Evolutionary conservation across 2,329 filamentous ascomycete species (phyloP).

Genomic region (Verticillium tricorpus): DNA sequence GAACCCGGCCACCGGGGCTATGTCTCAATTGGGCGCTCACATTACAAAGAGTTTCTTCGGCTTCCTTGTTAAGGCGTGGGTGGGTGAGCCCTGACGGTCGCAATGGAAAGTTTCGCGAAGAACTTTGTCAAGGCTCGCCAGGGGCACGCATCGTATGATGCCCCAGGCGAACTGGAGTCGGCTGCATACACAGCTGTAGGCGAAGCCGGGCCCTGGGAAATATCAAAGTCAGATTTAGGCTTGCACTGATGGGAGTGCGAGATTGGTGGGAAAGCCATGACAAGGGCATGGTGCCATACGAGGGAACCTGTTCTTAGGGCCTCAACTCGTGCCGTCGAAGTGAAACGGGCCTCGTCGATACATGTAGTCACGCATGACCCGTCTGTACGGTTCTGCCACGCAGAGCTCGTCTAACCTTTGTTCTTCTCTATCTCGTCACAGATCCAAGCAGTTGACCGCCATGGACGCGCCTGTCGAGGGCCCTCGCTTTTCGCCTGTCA

Average conservation of each 20-base stretch:
- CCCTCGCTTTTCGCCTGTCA: conserved; percentile 12
- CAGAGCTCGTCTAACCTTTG: not conserved
- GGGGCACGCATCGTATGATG: not conserved
- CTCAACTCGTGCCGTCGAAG: not conserved
- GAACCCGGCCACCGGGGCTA: not conserved
- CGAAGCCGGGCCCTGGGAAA: not conserved
- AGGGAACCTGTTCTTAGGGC: not conserved
- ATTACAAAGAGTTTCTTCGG: too few relatives aligned
- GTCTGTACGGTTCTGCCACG: not conserved
- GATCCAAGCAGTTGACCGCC: not conserved
- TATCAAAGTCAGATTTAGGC: not conserved
- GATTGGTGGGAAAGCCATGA: not conserved
- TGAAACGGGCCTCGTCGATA: not conserved
- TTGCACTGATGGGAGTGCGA: not conserved
- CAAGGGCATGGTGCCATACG: not conserved
- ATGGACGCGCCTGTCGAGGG: conserved; percentile 1
- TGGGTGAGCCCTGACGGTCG: too few relatives aligned
- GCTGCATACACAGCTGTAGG: not conserved
- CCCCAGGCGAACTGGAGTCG: not conserved
- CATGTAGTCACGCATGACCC: not conserved
- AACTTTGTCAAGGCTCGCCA: too few relatives aligned
- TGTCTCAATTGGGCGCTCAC: not conserved
- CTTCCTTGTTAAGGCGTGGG: too few relatives aligned
- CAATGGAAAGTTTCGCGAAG: too few relatives aligned
- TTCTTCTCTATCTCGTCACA: not conserved